Evolutionary conservation across 306 rosid species (phyloP), one percentile per base, ranked within the genome.

Genomic region (Glycine soja): DNA sequence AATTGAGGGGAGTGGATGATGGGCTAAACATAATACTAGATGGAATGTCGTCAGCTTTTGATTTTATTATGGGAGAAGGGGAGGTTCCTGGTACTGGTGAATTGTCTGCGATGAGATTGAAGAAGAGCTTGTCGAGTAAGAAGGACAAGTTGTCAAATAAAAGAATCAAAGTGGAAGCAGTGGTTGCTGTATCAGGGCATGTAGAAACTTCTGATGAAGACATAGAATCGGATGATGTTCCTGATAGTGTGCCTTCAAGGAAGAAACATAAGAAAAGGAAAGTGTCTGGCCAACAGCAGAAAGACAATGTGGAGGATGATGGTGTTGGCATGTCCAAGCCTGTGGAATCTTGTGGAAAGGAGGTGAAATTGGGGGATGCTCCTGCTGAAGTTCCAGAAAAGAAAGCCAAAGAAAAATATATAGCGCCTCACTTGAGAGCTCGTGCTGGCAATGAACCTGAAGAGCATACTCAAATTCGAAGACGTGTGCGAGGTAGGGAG

Each of bases 391-490:
- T 63, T 58, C 70, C 85, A 5, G 64, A 13, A 16, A 87, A 61
- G 83, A 82, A 66, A 79, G 80, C 64, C 7, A 75, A 57, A 70
- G 81, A 72, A 84, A 94, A 88, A 81, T 94, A 94, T 85, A 76
- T 89, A 58, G 91, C 90, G 7, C 98, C 97, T 82, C 89, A 88
- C 78, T 83, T 92, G 84, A 88, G 98, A 87, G 81, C 89, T 32
- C 86, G 88, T 53, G 89, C 89, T 63, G 88, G 93, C 61, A 87
- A 81, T 83, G 97, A 91, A 70, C 87, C 91, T 56, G 89, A 88
- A 82, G 97, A 94, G 90, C 85, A 91, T 59, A 84, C 87, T 64
- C 92, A 91, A 86, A 79, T 90, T 50, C 91, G 97, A 61, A 83
- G 94, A 76, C 88, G 83, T 10, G 74, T 91, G 15, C 83, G 94